phyloP scores from a whole-genome alignment of 495 filamentous ascomycete species.

The Penicillium turbatum region DNA sequence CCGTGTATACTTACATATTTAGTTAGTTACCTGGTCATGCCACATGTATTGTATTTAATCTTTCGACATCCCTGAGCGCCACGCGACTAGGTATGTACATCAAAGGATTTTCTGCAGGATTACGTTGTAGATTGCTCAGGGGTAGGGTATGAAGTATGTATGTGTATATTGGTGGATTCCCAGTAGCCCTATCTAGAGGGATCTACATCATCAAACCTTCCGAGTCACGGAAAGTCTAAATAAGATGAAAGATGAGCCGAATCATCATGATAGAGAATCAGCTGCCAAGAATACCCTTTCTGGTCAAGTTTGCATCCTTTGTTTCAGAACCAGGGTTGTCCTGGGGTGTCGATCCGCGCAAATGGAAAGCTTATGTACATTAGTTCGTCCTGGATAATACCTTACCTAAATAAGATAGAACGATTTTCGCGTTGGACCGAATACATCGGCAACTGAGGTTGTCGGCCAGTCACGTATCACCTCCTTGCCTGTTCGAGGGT shows the following conservation, averaged over 20 bases:
- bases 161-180: background rate
- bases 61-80: conserved; percentile 30
- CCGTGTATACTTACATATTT: too few relatives aligned
- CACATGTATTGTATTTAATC: background rate
- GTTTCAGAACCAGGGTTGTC: background rate
- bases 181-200: background rate
- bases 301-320: background rate
- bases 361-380: conserved; percentile 2
- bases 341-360: background rate
- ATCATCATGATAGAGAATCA: background rate
- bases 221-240: conserved; percentile 7
- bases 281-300: background rate
- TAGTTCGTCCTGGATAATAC: background rate
- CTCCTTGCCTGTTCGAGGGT: conserved; percentile 7
- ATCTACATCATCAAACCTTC: background rate
- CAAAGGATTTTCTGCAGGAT: conserved; percentile 11
- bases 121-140: conserved; percentile 1
- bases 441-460: background rate
- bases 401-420: background rate
- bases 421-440: background rate
- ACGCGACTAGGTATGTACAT: conserved; percentile 17
- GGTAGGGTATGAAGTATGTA: conserved; percentile 4
- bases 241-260: background rate
- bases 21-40: background rate
- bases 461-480: background rate